phyloP scores from a whole-genome alignment of 768 basidiomycete species.

The Boletus barrowsii region DNA sequence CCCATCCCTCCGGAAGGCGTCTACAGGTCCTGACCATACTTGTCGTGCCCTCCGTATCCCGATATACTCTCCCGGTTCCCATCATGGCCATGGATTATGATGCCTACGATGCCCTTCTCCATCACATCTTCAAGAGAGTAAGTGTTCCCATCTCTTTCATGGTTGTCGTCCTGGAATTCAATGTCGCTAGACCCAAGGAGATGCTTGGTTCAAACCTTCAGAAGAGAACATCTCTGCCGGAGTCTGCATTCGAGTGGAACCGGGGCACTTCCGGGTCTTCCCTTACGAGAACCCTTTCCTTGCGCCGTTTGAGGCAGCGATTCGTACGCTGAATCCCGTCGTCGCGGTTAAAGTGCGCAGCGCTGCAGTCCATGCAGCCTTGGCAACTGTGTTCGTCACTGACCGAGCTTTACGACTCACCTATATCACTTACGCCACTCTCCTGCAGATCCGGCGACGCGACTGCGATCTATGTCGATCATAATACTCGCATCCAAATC shows the following conservation, averaged over 20 bases:
- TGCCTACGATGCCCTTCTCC: slow-evolving; percentile 73
- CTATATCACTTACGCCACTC: neutral
- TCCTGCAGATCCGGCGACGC: slow-evolving; percentile 52
- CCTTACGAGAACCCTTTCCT: slow-evolving; percentile 83
- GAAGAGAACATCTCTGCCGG: slow-evolving; percentile 80
- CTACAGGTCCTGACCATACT: neutral
- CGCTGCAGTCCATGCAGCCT: slow-evolving; percentile 76
- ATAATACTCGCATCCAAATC: slow-evolving; percentile 84
- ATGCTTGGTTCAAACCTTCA: slow-evolving; percentile 84
- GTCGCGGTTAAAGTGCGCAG: slow-evolving; percentile 81
- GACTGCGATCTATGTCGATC: slow-evolving; percentile 64
- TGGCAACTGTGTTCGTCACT: slow-evolving; percentile 57
- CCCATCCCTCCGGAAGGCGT: neutral
- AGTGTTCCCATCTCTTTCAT: slow-evolving; percentile 15
- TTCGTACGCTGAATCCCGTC: slow-evolving; percentile 73
- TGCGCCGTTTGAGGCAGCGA: slow-evolving; percentile 78
- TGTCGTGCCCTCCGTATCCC: neutral
- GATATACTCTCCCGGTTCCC: neutral
- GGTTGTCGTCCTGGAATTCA: neutral
- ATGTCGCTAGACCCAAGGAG: slow-evolving; percentile 62
- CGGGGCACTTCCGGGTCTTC: slow-evolving; percentile 73
- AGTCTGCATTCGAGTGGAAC: slow-evolving; percentile 69
- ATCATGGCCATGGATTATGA: slow-evolving; percentile 53
- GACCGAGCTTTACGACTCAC: slow-evolving; percentile 2
- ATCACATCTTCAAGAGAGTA: slow-evolving; percentile 76